A percentile compares a stretch with the other conserved stretches of the same genome.
phyloP scores from a whole-genome alignment of 2,329 filamentous ascomycete genomes.

The Monilinia fructigena region DNA sequence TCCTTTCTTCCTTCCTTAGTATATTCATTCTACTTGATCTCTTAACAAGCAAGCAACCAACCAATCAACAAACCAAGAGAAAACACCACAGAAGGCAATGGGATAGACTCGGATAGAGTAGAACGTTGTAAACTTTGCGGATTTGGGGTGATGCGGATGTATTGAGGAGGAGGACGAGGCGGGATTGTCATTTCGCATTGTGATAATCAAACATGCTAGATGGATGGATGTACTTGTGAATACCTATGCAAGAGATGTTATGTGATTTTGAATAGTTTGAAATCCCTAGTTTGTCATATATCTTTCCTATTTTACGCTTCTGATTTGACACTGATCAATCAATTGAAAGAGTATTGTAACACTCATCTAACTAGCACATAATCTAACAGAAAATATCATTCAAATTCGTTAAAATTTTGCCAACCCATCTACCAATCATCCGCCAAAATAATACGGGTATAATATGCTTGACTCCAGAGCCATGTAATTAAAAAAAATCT shows the following conservation, averaged over 20 bases:
- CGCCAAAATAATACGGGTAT: conserved; percentile 7
- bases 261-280: too few relatives aligned
- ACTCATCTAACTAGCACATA: background rate
- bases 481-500: background rate
- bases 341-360: background rate
- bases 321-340: background rate
- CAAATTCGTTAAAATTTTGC: conserved; percentile 17
- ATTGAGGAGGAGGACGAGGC: too few relatives aligned
- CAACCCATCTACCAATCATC: conserved; percentile 3
- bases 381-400: conserved; percentile 6
- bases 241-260: background rate
- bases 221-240: background rate
- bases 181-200: background rate
- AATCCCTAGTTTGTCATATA: background rate
- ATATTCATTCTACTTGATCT: too few relatives aligned
- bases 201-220: background rate
- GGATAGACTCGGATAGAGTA: too few relatives aligned
- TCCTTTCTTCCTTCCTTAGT: too few relatives aligned
- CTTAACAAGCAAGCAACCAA: too few relatives aligned
- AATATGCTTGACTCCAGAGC: conserved; percentile 15
- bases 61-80: too few relatives aligned
- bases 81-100: too few relatives aligned
- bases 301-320: background rate
- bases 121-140: too few relatives aligned
- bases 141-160: too few relatives aligned